Base-by-base conservation (phyloP, 805 yeast genomes). In the Metschnikowia gelsemii region DNA sequence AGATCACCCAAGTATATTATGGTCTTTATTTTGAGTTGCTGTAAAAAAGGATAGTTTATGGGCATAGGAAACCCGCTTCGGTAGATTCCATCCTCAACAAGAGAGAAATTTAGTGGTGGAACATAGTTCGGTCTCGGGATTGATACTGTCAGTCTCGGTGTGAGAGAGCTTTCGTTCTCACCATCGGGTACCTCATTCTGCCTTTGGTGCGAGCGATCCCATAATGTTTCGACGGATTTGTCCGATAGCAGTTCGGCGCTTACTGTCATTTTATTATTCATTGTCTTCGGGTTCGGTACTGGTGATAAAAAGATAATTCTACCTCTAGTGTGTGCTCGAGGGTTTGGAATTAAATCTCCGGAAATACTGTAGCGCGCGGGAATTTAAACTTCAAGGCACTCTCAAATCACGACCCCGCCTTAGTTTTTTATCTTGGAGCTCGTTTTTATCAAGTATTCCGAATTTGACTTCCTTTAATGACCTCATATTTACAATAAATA, bases 1-100 rank as follows among this genome's bases (percentile, higher is more conserved):
- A 67, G 55, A 44, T 95, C 97, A 2, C 91, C 91, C 7, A 84
- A 63, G 56, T 86, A 87, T 30, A 91, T 82, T 32, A 91, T 87
- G 0, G 97, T 89, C 52, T 79, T 79, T 45, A 91, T 63, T 24
- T 79, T 70, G 35, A 93, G 64, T 21, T 80, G 82, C 51, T 76
- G 75, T 17, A 91, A 70, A 52, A 87, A 93, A n/a, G 83, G 78
- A 55, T 80, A 87, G 64, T 89, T 91, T 49, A 81, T 76, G 0
- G 87, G 85, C 70, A 88, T 86, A 1, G 99, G 99, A 57, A 90
- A 95, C 1, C 99, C 99, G 1, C 95, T 83, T 14, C 99, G 68
- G 61, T 90, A 91, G 9, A 91, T 78, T 5, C 86, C 82, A 43
- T 87, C 89, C 45, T 87, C 96, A 2, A 93, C 96, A 17, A 87